Evolutionary conservation across 2,329 filamentous ascomycete genomes (phyloP).

Genomic region (Neonectria coccinea): DNA sequence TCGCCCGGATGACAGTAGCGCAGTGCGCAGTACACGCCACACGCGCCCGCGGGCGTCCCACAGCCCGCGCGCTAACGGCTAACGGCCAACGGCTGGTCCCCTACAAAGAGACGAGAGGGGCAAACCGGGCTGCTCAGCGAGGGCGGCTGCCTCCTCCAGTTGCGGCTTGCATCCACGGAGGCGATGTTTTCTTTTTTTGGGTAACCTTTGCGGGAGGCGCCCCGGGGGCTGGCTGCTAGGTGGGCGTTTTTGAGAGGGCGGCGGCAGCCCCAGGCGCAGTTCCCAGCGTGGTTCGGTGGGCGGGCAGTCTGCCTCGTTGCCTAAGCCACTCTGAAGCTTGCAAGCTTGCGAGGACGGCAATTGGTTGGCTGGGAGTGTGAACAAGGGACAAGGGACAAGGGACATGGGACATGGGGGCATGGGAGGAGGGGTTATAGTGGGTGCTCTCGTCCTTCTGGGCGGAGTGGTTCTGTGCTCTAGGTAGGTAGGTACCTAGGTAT

Average conservation of each 20-base stretch:
- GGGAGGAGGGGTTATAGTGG: constrained; percentile 1
- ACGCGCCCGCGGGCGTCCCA: constrained; percentile 24
- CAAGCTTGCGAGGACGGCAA: constrained; percentile 16
- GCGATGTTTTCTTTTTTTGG: constrained; percentile 1
- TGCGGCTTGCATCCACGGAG: background rate
- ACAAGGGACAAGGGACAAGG: background rate
- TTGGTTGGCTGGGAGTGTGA: constrained; percentile 27
- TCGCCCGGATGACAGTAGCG: constrained; percentile 12
- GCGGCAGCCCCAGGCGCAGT: constrained; percentile 30
- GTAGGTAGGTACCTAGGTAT: too few relatives aligned
- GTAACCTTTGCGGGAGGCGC: constrained; percentile 17
- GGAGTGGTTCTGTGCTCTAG: background rate
- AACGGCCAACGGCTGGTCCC: constrained; percentile 10
- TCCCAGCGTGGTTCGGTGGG: constrained; percentile 14
- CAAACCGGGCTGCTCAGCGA: background rate
- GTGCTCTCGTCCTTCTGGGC: background rate
- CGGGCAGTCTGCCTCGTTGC: constrained; percentile 45
- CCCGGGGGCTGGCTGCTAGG: constrained; percentile 5
- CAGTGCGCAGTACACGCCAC: constrained; percentile 22
- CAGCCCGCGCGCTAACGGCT: constrained; percentile 17
- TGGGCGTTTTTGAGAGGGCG: constrained; percentile 31
- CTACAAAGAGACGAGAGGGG: background rate
- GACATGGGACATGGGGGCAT: constrained; percentile 6
- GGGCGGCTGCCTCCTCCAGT: too few relatives aligned
- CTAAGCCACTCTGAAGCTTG: constrained; percentile 40